These are phyloP conservation scores for Ganoderma resinaceum DNA, from an alignment of 1,284 basidiomycete species.

Conservation along the genomic window DNA sequence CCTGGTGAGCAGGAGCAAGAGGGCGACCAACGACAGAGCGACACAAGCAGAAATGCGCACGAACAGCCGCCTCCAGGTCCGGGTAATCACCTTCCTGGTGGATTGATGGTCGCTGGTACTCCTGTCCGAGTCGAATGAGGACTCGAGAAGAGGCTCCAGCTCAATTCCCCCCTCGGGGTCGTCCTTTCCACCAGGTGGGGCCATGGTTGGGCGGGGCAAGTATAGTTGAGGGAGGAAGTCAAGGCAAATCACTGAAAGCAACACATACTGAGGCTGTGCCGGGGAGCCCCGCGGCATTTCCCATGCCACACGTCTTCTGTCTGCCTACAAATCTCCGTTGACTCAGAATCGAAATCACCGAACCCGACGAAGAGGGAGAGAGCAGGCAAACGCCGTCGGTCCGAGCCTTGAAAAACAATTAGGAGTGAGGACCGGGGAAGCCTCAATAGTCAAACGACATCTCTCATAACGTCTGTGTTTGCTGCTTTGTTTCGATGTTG, in stretches of 20 bases:
- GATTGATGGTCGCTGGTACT: background rate
- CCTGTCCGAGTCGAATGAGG: background rate
- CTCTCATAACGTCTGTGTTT: too few species aligned
- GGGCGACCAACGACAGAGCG: background rate
- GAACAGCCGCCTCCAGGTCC: background rate
- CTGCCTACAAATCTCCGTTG: background rate
- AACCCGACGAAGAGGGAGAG: background rate
- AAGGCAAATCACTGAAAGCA: background rate
- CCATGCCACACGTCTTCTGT: background rate
- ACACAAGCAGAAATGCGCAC: background rate
- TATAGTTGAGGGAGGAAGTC: background rate
- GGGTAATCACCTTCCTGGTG: background rate
- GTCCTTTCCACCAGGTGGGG: conserved; percentile 43
- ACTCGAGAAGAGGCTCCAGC: background rate
- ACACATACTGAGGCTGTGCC: background rate
- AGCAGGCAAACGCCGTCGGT: too few species aligned
- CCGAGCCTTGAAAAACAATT: background rate
- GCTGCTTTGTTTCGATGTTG: background rate
- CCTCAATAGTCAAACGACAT: too few species aligned
- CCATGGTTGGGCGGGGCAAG: conserved; percentile 30
- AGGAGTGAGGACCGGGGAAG: too few species aligned
- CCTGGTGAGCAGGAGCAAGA: background rate
- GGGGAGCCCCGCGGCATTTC: background rate
- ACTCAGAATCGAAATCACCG: background rate
- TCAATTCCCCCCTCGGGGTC: conserved; percentile 13